Percentiles rank a stretch among this genome's conserved stretches.
Conservation (phyloP, 805 yeast genomes). For the Blastobotrys peoriensis region DNA sequence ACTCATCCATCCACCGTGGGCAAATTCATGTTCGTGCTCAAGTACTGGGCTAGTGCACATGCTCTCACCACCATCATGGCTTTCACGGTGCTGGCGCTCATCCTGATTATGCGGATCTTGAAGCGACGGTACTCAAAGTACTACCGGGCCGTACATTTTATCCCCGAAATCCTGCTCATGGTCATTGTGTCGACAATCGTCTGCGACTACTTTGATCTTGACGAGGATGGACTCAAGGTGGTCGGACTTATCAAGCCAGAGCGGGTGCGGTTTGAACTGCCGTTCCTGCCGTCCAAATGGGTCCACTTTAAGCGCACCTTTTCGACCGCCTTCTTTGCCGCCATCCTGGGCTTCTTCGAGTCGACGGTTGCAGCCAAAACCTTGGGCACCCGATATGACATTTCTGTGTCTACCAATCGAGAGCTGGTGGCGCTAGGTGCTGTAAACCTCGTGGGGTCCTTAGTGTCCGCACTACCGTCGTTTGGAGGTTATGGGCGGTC, state of each 20-base stretch:
- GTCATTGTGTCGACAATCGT: slow-evolving; percentile 56
- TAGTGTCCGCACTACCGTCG: slow-evolving; percentile 65
- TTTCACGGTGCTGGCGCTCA: slow-evolving; percentile 40
- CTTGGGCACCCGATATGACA: slow-evolving; percentile 63
- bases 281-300: slow-evolving; percentile 44
- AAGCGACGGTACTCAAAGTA: slow-evolving; percentile 33
- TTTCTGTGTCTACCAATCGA: slow-evolving; percentile 68
- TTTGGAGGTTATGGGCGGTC: slow-evolving; percentile 97
- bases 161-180: slow-evolving; percentile 84
- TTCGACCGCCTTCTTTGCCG: slow-evolving; percentile 68
- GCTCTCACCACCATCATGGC: slow-evolving; percentile 59
- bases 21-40: slow-evolving; percentile 53
- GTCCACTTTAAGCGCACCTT: slow-evolving; percentile 50
- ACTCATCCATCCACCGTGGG: slow-evolving; percentile 62
- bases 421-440: slow-evolving; percentile 87
- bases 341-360: slow-evolving; percentile 86
- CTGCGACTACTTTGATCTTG: slow-evolving; percentile 36
- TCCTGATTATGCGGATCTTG: slow-evolving; percentile 39
- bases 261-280: slow-evolving; percentile 47
- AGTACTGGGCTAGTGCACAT: slow-evolving; percentile 45
- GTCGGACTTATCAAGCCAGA: slow-evolving; percentile 62
- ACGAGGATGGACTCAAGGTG: slow-evolving; percentile 48
- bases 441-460: slow-evolving; percentile 57
- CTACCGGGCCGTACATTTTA: slow-evolving; percentile 45
- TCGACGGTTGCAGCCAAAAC: slow-evolving; percentile 90